phyloP scores from a whole-genome alignment of 163 green algal genomes.

The Trebouxiophyceae sp. region DNA sequence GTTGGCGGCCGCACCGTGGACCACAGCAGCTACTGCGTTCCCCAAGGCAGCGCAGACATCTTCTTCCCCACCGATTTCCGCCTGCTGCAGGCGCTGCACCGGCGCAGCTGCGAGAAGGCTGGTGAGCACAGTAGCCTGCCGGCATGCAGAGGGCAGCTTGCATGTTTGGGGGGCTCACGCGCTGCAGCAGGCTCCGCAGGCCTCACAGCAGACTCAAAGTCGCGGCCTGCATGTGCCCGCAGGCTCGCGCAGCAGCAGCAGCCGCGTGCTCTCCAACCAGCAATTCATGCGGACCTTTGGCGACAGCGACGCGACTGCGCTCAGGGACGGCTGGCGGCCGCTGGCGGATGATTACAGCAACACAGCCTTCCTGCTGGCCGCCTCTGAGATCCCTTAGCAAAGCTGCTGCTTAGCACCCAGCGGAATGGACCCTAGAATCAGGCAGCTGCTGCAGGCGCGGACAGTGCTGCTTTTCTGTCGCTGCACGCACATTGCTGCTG shows the following conservation, averaged over 20 bases:
- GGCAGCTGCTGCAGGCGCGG: no score
- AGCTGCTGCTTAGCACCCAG: no score
- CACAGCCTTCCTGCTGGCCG: constrained; percentile 66
- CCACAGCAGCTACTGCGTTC: constrained; percentile 61
- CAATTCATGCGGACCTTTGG: constrained; percentile 62
- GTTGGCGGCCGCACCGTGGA: constrained; percentile 53
- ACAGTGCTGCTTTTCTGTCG: no score
- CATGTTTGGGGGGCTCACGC: background rate
- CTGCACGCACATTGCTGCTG: no score
- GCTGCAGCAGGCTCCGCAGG: background rate
- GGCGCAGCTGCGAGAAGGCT: constrained; percentile 3
- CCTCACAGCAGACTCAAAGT: background rate
- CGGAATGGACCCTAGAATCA: no score
- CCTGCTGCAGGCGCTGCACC: constrained; percentile 50
- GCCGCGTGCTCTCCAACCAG: constrained; percentile 18
- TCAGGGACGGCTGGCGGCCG: constrained; percentile 61
- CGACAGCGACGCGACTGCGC: constrained; percentile 27
- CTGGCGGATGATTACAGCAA: constrained; percentile 78
- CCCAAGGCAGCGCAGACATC: constrained; percentile 72
- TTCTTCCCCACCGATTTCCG: constrained; percentile 89
- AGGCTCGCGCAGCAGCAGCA: background rate
- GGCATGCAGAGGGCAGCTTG: background rate
- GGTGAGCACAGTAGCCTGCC: background rate
- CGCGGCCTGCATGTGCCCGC: background rate
- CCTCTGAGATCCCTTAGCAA: no score